Percentiles rank a stretch among this genome's conserved stretches.
Conservation (phyloP, 2,329 filamentous ascomycete genomes). For the Exophiala alcalophila region DNA sequence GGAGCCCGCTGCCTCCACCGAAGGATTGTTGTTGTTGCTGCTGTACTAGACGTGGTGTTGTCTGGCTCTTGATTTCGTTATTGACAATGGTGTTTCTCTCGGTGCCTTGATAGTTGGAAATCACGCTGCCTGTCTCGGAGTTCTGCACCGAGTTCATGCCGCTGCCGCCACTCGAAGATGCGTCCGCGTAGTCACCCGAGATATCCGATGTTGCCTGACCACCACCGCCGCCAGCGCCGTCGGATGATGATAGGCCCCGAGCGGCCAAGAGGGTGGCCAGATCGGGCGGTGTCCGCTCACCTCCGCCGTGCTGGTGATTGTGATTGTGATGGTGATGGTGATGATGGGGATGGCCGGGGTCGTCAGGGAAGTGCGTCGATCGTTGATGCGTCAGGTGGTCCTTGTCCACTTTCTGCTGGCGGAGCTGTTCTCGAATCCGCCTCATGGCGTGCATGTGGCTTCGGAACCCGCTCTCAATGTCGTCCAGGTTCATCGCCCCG, state of each 20-base stretch:
- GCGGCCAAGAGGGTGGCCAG: no score
- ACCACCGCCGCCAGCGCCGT: slow-evolving; percentile 14
- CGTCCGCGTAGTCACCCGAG: slow-evolving; percentile 14
- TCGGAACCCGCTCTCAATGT: slow-evolving; percentile 23
- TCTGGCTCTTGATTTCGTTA: no score
- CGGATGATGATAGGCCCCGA: slow-evolving; percentile 1
- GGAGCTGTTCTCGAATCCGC: slow-evolving; percentile 25
- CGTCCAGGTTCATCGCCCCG: slow-evolving; percentile 17
- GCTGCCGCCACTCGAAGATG: slow-evolving; percentile 17
- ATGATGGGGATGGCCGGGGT: background rate
- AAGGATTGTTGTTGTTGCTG: no score
- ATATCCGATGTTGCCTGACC: slow-evolving; percentile 11
- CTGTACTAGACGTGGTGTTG: no score
- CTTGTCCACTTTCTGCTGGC: slow-evolving; percentile 22
- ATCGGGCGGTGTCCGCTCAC: no score
- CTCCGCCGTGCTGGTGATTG: background rate
- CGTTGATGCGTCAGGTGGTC: slow-evolving; percentile 13
- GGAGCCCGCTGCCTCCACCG: background rate
- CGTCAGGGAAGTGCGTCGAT: slow-evolving; percentile 19
- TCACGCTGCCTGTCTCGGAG: slow-evolving; percentile 15
- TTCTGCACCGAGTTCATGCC: slow-evolving; percentile 9
- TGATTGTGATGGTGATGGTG: background rate
- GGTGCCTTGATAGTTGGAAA: slow-evolving; percentile 8
- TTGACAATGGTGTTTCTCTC: no score
- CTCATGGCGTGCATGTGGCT: slow-evolving; percentile 27